Percentiles rank a stretch among this genome's conserved stretches.
Conservation (phyloP, 2,329 filamentous ascomycete genomes). For the Thermothelomyces thermophilus region DNA sequence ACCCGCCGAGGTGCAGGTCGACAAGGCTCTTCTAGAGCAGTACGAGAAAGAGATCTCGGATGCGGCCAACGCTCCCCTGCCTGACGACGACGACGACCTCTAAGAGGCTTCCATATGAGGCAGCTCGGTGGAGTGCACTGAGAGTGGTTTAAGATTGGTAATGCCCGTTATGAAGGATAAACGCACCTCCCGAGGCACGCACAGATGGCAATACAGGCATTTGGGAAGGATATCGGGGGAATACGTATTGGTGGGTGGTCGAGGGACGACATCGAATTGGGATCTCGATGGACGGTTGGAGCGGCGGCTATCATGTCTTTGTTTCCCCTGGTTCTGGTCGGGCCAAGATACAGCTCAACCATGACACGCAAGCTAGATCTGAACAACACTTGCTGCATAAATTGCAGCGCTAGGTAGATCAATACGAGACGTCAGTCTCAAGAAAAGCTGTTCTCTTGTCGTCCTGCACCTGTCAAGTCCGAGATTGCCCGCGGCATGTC, state of each 20-base stretch:
- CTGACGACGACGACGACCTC: conserved; percentile 65
- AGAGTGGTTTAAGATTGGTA: conserved; percentile 21
- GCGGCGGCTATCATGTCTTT: conserved; percentile 16
- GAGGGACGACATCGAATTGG: conserved; percentile 11
- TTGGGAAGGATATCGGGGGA: conserved; percentile 16
- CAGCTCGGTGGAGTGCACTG: conserved; percentile 11
- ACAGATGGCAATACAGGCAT: conserved; percentile 21
- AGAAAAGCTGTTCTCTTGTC: background rate
- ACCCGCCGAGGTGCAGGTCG: conserved; percentile 85
- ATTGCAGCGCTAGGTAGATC: conserved; percentile 24
- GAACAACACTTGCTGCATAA: conserved; percentile 22
- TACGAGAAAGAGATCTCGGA: conserved; percentile 85
- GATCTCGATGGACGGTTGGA: conserved; percentile 9
- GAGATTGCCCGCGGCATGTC: too few relatives aligned
- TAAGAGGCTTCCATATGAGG: conserved; percentile 15
- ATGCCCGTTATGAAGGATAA: conserved; percentile 27
- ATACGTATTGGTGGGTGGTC: conserved; percentile 3
- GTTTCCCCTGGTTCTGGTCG: conserved; percentile 18
- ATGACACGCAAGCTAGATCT: conserved; percentile 24
- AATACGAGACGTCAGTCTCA: conserved; percentile 18
- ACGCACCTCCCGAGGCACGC: conserved; percentile 19
- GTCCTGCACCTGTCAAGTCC: background rate
- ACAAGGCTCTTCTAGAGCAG: conserved; percentile 71
- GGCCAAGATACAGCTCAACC: conserved; percentile 16
- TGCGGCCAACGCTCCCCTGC: conserved; percentile 77